Evolutionary conservation across 73 alveolate species (phyloP).

Genomic region (Paramecium biaurelia): DNA sequence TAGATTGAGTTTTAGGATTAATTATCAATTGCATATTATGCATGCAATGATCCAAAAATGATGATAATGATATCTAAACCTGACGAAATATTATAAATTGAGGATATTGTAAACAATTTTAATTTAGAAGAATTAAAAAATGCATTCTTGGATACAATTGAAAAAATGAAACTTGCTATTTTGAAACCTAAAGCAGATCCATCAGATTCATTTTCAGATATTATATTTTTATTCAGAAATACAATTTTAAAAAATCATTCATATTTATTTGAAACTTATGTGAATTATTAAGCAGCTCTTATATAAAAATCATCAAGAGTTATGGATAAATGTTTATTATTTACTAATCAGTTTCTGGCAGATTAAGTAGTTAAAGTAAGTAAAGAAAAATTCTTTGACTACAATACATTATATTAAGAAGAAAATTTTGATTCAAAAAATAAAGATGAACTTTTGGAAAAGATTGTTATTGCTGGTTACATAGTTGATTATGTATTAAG

Average conservation of each 20-base stretch:
- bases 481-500: background rate
- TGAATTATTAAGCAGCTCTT: constrained; percentile 1
- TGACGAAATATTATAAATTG: background rate
- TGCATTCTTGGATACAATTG: background rate
- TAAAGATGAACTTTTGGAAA: constrained; percentile 9
- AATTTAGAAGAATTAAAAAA: background rate
- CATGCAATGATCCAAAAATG: constrained; percentile 38
- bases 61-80: background rate
- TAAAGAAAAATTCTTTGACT: background rate
- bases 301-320: background rate
- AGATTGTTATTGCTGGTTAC: background rate
- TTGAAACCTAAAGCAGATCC: background rate
- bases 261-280: background rate
- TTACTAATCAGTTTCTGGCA: background rate
- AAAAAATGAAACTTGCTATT: background rate
- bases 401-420: background rate
- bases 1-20: background rate
- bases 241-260: background rate
- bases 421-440: background rate
- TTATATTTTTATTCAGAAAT: background rate
- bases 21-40: constrained; percentile 46
- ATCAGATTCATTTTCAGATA: background rate
- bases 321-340: background rate
- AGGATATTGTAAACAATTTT: background rate
- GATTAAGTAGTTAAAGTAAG: background rate